These are phyloP conservation scores for Uromyces viciae-fabae DNA, from an alignment of 1,284 basidiomycete species.

Conservation along the genomic window DNA sequence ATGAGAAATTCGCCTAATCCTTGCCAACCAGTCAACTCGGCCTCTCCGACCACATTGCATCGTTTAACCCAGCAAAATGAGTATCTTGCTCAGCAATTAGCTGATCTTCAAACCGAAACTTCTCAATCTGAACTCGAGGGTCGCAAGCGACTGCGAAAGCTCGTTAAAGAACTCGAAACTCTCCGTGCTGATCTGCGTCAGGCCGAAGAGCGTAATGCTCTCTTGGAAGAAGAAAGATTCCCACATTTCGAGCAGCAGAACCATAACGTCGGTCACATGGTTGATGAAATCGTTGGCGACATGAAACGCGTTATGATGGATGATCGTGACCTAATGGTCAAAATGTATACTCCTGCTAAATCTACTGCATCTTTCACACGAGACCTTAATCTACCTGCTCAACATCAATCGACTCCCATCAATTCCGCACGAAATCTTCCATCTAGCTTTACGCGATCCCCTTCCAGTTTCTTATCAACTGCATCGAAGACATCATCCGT, in stretches of 20 bases:
- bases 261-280: conserved; percentile 25
- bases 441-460: not conserved
- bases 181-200: conserved; percentile 69
- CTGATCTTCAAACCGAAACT: conserved; percentile 69
- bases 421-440: not conserved
- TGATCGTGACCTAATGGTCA: not conserved
- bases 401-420: not conserved
- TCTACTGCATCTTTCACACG: not conserved
- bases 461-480: not conserved
- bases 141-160: conserved; percentile 64
- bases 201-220: conserved; percentile 63
- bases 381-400: not conserved
- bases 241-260: not conserved
- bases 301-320: conserved; percentile 25
- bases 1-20: not conserved
- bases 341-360: conserved; percentile 48
- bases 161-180: conserved; percentile 71
- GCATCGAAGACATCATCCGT: conserved; percentile 8
- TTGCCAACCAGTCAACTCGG: conserved; percentile 56
- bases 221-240: conserved; percentile 64
- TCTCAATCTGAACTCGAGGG: conserved; percentile 65
- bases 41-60: conserved; percentile 63
- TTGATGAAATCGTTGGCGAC: conserved; percentile 26
- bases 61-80: conserved; percentile 73
- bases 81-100: conserved; percentile 68